Evolutionary conservation across 192 early-diverging fungal species (phyloP), one percentile per base, ranked within the genome.

Genomic region (Linnemannia zychae): DNA sequence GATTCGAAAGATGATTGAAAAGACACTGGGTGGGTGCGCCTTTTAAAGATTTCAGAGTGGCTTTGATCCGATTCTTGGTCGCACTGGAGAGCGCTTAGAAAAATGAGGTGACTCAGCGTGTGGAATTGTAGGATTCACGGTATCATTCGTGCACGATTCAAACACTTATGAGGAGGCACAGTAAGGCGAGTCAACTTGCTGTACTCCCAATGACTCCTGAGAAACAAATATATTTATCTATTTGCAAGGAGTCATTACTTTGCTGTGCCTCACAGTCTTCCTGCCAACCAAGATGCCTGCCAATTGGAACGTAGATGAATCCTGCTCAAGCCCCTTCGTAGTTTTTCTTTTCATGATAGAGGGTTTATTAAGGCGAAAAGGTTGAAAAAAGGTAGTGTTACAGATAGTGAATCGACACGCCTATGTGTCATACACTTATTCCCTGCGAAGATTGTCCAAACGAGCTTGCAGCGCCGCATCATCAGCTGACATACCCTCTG

Each of bases 391-490:
- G 9, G 17, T 63, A 31, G 24, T 63, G 12, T 31, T 63, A 63
- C 28, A 63, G 57, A 63, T 63, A 13, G 24, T 63, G 57, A 63
- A 28, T 63, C 52, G 52, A 52, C n/a, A 24, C n/a, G n/a, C n/a
- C 52, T 7, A 57, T 31, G 57, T 17, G 16, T 46, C 46, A 70
- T n/a, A 24, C 24, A 40, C 49, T 87, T 93, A 98, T 85, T 97
- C 97, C 67, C 94, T 88, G 75, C 97, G 94, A 80, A 99, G 90
- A 52, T 95, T 97, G 79, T 97, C 95, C 74, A 99, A 84, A 74
- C 97, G 92, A 11, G 96, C 96, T 86, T 97, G 97, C 71, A 98
- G 87, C 18, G 96, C 96, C 53, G 95, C 96, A 82, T 96, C 96
- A 75, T 92, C 90, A 17, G 87, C 90, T 12, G 90, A 82, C 67